Base-by-base conservation (phyloP, 352 stramenopile genomes). In the Phytopythium ostracodes region DNA sequence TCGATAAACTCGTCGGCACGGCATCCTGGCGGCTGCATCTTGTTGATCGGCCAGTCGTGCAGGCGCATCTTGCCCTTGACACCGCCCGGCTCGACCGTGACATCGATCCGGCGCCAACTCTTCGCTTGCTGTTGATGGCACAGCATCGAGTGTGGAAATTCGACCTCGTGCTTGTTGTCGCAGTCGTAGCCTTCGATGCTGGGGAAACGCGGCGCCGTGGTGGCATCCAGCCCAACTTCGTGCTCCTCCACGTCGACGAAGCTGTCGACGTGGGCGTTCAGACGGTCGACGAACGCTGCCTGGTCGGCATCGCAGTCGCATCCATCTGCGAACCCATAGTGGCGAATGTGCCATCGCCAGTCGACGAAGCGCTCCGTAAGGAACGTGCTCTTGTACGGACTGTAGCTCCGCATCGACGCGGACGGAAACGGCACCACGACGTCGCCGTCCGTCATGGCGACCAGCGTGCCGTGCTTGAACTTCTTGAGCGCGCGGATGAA, bases 1-100 rank as follows among this genome's bases (percentile, higher is more conserved):
- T 91, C 76, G 47, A 93, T 91, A 49, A 91, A 91, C 58, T 91
- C 80, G 51, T 82, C 60, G 1, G 81, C 80, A 29, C 67, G 63
- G 63, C 81, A 91, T n/a, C 80, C 81, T 9, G 70, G 65, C 40
- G 71, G 73, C 58, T 91, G 79, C 77, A 87, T 88, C 65, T 91
- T 91, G 73, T 76, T 86, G 59, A 91, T 84, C 14, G 78, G 63
- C 84, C 84, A 93, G 71, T 90, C 82, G 55, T 93, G 84, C n/a
- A 93, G 72, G 12, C 78, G 76, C 60, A 89, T 62, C 46, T 89
- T 87, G 18, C 80, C 82, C 60, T 88, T 89, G 49, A 91, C 65
- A 8, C 80, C 79, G 24, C 68, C 71, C 9, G 77, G 78, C 52
- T 89, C 71, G 47, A 94, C 80, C 20, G 79, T 76, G 20, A 91